Conservation (phyloP, 1,284 basidiomycete species). For the Irpex sp. region DNA sequence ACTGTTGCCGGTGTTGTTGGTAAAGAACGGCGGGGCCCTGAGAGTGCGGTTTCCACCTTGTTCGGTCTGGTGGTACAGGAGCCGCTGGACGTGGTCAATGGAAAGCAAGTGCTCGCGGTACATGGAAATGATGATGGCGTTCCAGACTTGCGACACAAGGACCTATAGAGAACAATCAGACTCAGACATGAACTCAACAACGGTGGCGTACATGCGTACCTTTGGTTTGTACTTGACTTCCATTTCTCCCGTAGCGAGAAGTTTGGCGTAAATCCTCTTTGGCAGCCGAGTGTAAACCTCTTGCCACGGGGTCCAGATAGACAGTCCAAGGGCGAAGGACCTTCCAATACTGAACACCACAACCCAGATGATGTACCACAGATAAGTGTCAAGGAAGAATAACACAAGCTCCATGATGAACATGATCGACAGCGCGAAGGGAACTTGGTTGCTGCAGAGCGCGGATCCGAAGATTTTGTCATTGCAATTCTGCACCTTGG, state of each 20-base stretch:
- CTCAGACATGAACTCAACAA: not conserved
- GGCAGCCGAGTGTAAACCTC: slow-evolving; percentile 94
- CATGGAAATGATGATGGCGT: slow-evolving; percentile 98
- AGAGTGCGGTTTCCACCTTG: slow-evolving; percentile 82
- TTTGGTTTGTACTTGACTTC: slow-evolving; percentile 98
- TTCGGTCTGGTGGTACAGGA: slow-evolving; percentile 93
- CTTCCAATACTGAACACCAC: slow-evolving; percentile 90
- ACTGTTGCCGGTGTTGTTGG: slow-evolving; percentile 78
- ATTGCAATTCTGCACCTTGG: slow-evolving; percentile 81
- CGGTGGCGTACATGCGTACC: slow-evolving; percentile 33
- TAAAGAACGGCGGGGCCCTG: slow-evolving; percentile 94
- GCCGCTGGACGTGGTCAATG: slow-evolving; percentile 92
- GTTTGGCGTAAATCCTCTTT: slow-evolving; percentile 94
- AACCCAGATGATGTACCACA: slow-evolving; percentile 97
- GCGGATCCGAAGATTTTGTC: slow-evolving; percentile 78
- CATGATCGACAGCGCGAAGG: slow-evolving; percentile 92
- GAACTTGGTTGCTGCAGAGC: slow-evolving; percentile 85
- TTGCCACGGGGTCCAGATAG: slow-evolving; percentile 97
- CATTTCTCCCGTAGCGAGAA: slow-evolving; percentile 92
- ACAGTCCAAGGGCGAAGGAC: slow-evolving; percentile 86
- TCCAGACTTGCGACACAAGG: slow-evolving; percentile 96
- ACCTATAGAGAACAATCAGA: slow-evolving; percentile 44
- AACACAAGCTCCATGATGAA: slow-evolving; percentile 93
- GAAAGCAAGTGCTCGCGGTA: slow-evolving; percentile 94
- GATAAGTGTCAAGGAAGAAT: slow-evolving; percentile 97